Evolutionary conservation across 1,284 basidiomycete species (phyloP), one percentile per base, ranked within the genome.

Genomic region (Xanthoconium separans): DNA sequence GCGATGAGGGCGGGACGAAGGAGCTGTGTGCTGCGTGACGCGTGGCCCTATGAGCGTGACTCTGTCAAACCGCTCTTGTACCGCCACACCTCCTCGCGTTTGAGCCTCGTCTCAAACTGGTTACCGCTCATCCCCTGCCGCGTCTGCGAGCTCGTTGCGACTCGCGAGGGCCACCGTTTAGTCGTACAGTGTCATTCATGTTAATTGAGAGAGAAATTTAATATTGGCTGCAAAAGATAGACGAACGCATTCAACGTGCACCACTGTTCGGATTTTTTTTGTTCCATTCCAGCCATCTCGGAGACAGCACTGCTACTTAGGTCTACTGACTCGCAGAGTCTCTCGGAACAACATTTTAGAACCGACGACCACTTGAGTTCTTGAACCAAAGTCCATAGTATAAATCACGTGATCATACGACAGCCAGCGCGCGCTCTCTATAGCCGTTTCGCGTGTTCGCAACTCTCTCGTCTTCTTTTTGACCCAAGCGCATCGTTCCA

Each of bases 11-110:
- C 53, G 56, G 55, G 60, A 61, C 45, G 65, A 62, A 69, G 65
- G 66, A 67, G 65, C 56, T 50, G 70, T 55, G 70, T 68, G 70
- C 68, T 70, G 73, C 69, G 75, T 75, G 71, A 70, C 73, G 71
- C 68, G 64, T 68, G 66, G 58, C 69, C 44, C 33, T 10, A 13
- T 55, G 10, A 41, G 70, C 55, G 67, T 69, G 70, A 69, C 66
- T 53, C 36, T 51, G 52, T 56, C 65, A 58, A 60, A 65, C 55
- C 51, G 13, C 46, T 41, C 8, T 42, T 39, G 65, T 50, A 65
- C 62, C n/a, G 64, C 65, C 64, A 65, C 64, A 60, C 8, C 36
- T 22, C 36, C 36, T 37, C 15, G 36, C 2, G 16, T 16, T 34
- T 7, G 34, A 36, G 34, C 9, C 18, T 36, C 36, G 41, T 39